phyloP scores from a whole-genome alignment of 441 rosid species.

The Pelargonium cotyledonis region DNA sequence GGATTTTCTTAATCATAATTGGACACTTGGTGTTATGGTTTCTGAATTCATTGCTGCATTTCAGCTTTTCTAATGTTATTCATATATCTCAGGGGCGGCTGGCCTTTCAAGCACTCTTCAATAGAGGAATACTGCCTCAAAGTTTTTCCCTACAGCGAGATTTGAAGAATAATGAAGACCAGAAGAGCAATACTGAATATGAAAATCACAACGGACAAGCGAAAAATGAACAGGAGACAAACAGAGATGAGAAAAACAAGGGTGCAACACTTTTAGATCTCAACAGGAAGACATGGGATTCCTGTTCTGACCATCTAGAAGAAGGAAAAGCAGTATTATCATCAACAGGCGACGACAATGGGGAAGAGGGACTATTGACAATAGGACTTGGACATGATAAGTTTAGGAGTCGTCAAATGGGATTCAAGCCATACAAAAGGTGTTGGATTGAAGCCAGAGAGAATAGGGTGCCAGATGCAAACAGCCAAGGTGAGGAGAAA shows the following conservation, averaged over 20 bases:
- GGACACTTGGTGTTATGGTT: not conserved
- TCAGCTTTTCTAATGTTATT: constrained; percentile 9
- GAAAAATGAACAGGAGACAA: constrained; percentile 3
- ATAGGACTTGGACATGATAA: constrained; percentile 53
- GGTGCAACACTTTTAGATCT: constrained; percentile 42
- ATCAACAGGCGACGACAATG: constrained; percentile 21
- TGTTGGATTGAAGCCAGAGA: constrained; percentile 81
- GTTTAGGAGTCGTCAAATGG: constrained; percentile 54
- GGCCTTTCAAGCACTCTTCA: constrained; percentile 87
- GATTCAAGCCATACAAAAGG: constrained; percentile 94
- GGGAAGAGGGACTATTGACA: constrained; percentile 39
- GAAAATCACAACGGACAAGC: constrained; percentile 20
- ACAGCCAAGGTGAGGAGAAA: constrained; percentile 60
- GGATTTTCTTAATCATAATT: not conserved
- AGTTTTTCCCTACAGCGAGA: constrained; percentile 69
- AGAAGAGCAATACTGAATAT: constrained; percentile 30
- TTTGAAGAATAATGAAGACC: constrained; percentile 25
- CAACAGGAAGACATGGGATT: constrained; percentile 30
- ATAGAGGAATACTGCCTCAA: constrained; percentile 77
- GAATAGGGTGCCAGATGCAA: constrained; percentile 30
- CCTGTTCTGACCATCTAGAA: constrained; percentile 29
- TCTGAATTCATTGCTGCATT: constrained; percentile 7
- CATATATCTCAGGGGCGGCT: constrained; percentile 56
- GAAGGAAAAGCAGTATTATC: constrained; percentile 31
- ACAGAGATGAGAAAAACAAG: constrained; percentile 22